Evolutionary conservation across 371 early-diverging fungal genomes (phyloP), one percentile per base, ranked within the genome.

Genomic region (Syncephalastrum monosporum): DNA sequence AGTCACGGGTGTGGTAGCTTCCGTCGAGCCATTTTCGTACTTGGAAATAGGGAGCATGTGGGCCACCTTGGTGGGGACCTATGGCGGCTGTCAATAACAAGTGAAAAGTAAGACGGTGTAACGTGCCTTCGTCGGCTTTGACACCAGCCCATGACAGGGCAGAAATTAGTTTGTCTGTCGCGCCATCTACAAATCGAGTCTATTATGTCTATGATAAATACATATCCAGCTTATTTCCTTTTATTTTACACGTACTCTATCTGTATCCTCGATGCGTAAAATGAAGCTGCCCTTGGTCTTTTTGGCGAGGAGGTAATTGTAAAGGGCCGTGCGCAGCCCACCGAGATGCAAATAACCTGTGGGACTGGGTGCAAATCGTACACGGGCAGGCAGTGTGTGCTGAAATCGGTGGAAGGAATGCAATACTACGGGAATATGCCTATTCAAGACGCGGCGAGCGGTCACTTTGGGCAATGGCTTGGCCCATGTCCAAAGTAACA

Each of bases 361-460:
- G 4, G 97, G 97, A 55, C 93, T 92, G 5, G 97, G 97, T 3
- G 97, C 97, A 70, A 97, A 97, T 17, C 97, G 84, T 24, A 95
- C 93, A 17, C 94, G 75, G 2, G 38, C 38, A 12, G 38, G 38
- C 6, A 10, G 8, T 8, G 38, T 8, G 10, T 33, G 38, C 38
- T 33, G 38, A 33, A 33, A 33, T 33, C 38, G 38, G 0, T 5
- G 38, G 8, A 10, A 10, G 10, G 38, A 33, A 33, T 33, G 38
- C 10, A 33, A 12, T 0, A 12, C 3, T 33, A 33, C 2, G 8
- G 8, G 8, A 10, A 10, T 2, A 33, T 10, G 38, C 10, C 38
- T 33, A 33, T 33, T 33, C 38, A 33, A 10, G 12, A 10, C 12
- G 10, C 8, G 38, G 7, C 10, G 38, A 10, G 8, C 0, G 38